Conservation (phyloP, 2,329 filamentous ascomycete genomes). For the Sclerotinia sclerotiorum region DNA sequence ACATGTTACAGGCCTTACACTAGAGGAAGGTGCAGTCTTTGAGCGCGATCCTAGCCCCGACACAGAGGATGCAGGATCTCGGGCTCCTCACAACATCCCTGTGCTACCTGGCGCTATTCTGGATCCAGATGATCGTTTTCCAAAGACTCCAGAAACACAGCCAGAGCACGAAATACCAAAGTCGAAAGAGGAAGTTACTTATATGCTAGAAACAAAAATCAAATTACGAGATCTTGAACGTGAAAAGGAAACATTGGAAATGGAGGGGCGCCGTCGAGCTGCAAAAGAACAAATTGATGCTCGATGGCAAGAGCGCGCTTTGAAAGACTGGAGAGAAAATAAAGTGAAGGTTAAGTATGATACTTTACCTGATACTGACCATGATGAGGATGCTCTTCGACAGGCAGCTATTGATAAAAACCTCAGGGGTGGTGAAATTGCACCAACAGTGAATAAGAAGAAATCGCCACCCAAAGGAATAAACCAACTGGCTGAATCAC, state of each 20-base stretch:
- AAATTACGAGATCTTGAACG: slow-evolving; percentile 9
- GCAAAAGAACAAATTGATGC: slow-evolving; percentile 16
- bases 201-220: neutral
- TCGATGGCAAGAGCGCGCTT: slow-evolving; percentile 11
- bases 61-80: neutral
- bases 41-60: neutral
- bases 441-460: neutral
- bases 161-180: neutral
- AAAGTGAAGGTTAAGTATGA: neutral
- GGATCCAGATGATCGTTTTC: neutral
- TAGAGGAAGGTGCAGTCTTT: slow-evolving; percentile 2
- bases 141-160: neutral
- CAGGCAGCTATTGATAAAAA: neutral
- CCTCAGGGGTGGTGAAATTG: no score
- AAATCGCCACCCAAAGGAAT: slow-evolving; percentile 14
- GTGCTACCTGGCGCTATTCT: neutral
- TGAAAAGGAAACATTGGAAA: slow-evolving; percentile 16
- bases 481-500: slow-evolving; percentile 6
- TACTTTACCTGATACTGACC: neutral
- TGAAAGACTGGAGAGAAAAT: neutral
- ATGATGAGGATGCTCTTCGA: neutral
- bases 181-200: neutral
- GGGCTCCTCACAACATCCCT: neutral
- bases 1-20: slow-evolving; percentile 13
- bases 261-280: slow-evolving; percentile 19